Evolutionary conservation across 306 rosid genomes (phyloP).

Genomic region (Corylus avellana): DNA sequence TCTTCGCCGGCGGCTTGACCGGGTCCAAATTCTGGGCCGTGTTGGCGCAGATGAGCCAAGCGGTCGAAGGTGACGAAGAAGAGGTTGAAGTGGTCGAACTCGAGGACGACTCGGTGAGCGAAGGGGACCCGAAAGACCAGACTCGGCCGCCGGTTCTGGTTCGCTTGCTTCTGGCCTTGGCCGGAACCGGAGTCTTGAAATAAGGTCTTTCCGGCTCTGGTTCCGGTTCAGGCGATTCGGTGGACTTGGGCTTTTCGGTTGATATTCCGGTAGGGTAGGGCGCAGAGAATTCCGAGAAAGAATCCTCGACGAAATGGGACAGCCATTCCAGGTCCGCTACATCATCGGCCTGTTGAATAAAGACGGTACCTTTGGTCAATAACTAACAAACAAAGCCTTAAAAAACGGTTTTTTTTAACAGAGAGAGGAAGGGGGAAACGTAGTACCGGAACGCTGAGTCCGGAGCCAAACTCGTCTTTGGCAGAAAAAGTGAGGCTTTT

Average conservation of each 20-base stretch:
- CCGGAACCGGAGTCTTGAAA: constrained; percentile 71
- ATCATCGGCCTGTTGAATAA: constrained; percentile 64
- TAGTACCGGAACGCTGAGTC: constrained; percentile 77
- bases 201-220: constrained; percentile 29
- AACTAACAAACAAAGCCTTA: not conserved
- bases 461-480: constrained; percentile 41
- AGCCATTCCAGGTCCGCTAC: constrained; percentile 87
- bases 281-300: constrained; percentile 56
- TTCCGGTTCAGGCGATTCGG: constrained; percentile 9
- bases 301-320: constrained; percentile 89
- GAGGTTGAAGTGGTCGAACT: constrained; percentile 65
- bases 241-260: constrained; percentile 25
- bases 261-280: constrained; percentile 42
- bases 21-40: constrained; percentile 18
- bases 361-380: constrained; percentile 41
- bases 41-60: constrained; percentile 43
- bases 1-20: constrained; percentile 40
- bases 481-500: constrained; percentile 16
- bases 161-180: constrained; percentile 82
- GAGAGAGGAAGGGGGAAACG: not conserved
- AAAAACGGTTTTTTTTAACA: not conserved
- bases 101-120: constrained; percentile 61
- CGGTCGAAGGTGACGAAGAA: constrained; percentile 50
- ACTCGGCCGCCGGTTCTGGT: constrained; percentile 65
- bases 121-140: constrained; percentile 69